Evolutionary conservation across 768 basidiomycete genomes (phyloP).

Genomic region (Kockovaella imperatae): DNA sequence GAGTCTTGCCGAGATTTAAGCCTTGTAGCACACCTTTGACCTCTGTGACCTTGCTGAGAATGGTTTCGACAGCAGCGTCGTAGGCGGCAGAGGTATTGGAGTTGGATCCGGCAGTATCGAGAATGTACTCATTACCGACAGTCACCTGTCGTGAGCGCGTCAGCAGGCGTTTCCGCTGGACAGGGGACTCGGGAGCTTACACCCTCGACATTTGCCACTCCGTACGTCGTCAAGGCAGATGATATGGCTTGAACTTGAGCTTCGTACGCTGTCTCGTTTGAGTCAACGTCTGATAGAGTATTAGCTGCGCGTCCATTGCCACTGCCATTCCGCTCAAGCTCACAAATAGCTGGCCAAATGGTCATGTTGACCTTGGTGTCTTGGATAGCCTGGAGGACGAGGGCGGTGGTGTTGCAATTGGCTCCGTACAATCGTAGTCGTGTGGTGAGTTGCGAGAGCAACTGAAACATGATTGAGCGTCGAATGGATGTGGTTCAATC

Average conservation of each 20-base stretch:
- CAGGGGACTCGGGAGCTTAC: constrained; percentile 13
- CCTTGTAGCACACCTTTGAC: constrained; percentile 47
- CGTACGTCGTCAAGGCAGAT: constrained; percentile 65
- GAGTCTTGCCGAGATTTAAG: constrained; percentile 55
- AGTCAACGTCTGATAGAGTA: constrained; percentile 51
- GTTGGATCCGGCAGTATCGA: constrained; percentile 50
- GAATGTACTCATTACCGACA: constrained; percentile 86
- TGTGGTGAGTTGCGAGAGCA: constrained; percentile 77
- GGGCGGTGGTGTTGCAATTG: constrained; percentile 46
- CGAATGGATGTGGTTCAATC: background rate
- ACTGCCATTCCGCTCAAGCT: constrained; percentile 6
- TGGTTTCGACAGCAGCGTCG: constrained; percentile 52
- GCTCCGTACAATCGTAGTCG: constrained; percentile 61
- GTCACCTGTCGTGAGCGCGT: constrained; percentile 49
- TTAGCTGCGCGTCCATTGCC: too few relatives aligned
- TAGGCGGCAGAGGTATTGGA: constrained; percentile 27
- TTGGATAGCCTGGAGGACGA: constrained; percentile 73
- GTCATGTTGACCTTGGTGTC: constrained; percentile 79
- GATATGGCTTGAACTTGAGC: constrained; percentile 65
- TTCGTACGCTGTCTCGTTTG: constrained; percentile 56
- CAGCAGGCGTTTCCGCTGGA: background rate
- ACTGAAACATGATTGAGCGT: constrained; percentile 46
- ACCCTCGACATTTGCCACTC: constrained; percentile 65
- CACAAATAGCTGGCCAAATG: constrained; percentile 52
- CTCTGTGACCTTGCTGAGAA: constrained; percentile 55